phyloP scores from a whole-genome alignment of 2,329 filamentous ascomycete species.

The Pseudopyrenochaeta lycopersici region DNA sequence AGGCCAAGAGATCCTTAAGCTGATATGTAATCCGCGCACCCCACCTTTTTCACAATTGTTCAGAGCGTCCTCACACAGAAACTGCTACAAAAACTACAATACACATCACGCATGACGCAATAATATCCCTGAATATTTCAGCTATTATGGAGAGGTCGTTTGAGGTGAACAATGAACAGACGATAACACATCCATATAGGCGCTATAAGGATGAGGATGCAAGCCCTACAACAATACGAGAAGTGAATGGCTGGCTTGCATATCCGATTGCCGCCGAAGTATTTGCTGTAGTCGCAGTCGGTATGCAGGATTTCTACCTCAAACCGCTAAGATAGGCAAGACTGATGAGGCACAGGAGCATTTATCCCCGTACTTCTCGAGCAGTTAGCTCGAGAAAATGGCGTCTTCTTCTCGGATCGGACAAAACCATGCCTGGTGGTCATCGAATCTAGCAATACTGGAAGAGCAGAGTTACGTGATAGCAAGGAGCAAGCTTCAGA shows the following conservation, averaged over 20 bases:
- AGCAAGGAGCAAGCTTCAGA: conserved; percentile 28
- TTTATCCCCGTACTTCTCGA: conserved; percentile 94
- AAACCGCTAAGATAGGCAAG: too few relatives aligned
- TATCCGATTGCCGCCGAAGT: conserved; percentile 92
- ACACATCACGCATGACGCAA: background rate
- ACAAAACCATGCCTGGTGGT: conserved; percentile 74
- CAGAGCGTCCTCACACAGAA: background rate
- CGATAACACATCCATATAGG: background rate
- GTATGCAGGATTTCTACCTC: conserved; percentile 58
- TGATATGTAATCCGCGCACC: background rate
- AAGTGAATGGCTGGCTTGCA: conserved; percentile 87
- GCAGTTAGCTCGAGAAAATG: conserved; percentile 87
- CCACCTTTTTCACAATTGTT: background rate
- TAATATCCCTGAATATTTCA: background rate
- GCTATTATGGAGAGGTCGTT: conserved; percentile 6
- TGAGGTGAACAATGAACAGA: conserved; percentile 8
- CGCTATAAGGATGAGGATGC: conserved; percentile 54
- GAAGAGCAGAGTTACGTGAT: conserved; percentile 16
- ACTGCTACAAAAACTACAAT: background rate
- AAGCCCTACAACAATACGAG: conserved; percentile 79
- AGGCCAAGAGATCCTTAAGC: background rate
- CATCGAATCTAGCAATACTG: conserved; percentile 54
- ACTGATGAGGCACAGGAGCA: conserved; percentile 78
- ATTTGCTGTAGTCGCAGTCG: conserved; percentile 86
- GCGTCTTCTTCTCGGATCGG: conserved; percentile 80